A percentile compares a stretch with the other conserved stretches of the same genome.
These are phyloP conservation scores for Pholiota adiposa DNA, from an alignment of 1,284 basidiomycete species.

Conservation along the genomic window DNA sequence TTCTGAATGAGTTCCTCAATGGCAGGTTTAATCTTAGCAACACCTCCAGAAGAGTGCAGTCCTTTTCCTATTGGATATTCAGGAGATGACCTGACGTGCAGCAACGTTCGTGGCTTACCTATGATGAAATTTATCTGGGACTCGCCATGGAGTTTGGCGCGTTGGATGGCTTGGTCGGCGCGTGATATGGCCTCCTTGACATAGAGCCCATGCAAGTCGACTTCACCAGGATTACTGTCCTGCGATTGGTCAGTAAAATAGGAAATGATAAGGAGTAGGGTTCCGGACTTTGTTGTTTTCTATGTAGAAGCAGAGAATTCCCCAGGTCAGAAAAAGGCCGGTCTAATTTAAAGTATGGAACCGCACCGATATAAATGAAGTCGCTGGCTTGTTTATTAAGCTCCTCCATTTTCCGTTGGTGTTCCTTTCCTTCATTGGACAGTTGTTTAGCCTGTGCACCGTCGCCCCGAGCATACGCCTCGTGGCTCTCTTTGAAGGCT, in stretches of 20 bases:
- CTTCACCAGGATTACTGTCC: conserved; percentile 74
- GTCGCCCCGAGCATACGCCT: conserved; percentile 73
- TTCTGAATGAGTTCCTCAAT: conserved; percentile 88
- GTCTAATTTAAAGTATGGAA: neutral
- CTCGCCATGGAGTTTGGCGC: conserved; percentile 70
- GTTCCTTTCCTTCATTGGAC: conserved; percentile 82
- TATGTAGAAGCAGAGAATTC: conserved; percentile 31
- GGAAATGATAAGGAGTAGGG: neutral
- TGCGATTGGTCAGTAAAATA: conserved; percentile 28
- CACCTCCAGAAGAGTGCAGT: conserved; percentile 80
- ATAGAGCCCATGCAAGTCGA: conserved; percentile 92
- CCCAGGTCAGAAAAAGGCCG: neutral
- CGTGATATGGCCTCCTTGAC: conserved; percentile 89
- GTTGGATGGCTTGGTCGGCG: conserved; percentile 71
- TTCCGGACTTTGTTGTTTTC: conserved; percentile 79
- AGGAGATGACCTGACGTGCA: neutral
- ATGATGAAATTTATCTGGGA: conserved; percentile 85
- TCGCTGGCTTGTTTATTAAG: conserved; percentile 86
- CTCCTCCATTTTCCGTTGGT: conserved; percentile 80
- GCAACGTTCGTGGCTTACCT: conserved; percentile 51
- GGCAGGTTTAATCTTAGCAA: conserved; percentile 92
- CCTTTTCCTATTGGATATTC: conserved; percentile 63
- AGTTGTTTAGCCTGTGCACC: conserved; percentile 84
- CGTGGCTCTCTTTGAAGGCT: conserved; percentile 67
- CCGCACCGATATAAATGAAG: conserved; percentile 84